phyloP scores from a whole-genome alignment of 352 stramenopile genomes.

The Phytophthora constricta region DNA sequence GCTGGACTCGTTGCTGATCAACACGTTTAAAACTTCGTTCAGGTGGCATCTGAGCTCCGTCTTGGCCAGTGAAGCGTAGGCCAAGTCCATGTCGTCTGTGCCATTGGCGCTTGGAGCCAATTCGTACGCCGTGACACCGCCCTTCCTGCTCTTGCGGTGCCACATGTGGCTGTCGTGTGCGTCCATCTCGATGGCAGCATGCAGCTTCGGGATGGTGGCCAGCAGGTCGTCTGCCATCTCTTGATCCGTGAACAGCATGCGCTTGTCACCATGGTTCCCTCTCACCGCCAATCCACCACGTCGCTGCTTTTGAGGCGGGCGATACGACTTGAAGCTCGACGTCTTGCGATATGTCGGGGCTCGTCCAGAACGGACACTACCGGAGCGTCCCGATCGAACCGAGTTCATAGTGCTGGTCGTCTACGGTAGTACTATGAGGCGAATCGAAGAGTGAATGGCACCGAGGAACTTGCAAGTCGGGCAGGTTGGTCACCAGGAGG shows the following conservation, averaged over 20 bases:
- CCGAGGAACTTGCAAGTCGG: neutral
- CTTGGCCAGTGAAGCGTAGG: constrained; percentile 50
- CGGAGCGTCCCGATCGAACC: constrained; percentile 20
- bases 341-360: constrained; percentile 22
- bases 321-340: constrained; percentile 33
- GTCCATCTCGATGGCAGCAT: constrained; percentile 34
- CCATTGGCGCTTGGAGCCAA: constrained; percentile 28
- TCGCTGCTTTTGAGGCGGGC: constrained; percentile 23
- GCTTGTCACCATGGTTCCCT: constrained; percentile 24
- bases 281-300: constrained; percentile 28
- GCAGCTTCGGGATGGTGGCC: constrained; percentile 42
- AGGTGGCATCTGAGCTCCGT: constrained; percentile 50
- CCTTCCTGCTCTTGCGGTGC: constrained; percentile 44
- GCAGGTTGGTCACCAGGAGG: neutral
- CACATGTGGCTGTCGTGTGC: constrained; percentile 30
- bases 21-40: constrained; percentile 53
- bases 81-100: constrained; percentile 50
- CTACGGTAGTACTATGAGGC: neutral
- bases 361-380: constrained; percentile 11
- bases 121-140: constrained; percentile 46
- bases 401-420: constrained; percentile 21
- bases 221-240: constrained; percentile 46
- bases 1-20: constrained; percentile 33
- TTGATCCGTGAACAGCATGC: constrained; percentile 42
- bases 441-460: constrained; percentile 10